A percentile compares a stretch with the other conserved stretches of the same genome.
These are phyloP conservation scores for grape (Vitis vinifera) DNA, from an alignment of 164 flowering plant species.

Conservation along the genomic window ASM3070453v1 NC_081809.1:5349501-5350000, in stretches of 20 bases:
- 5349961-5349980: slow-evolving; percentile 38
- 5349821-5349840: slow-evolving; percentile 44
- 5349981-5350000: slow-evolving; percentile 33
- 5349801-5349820: slow-evolving; percentile 82
- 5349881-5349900: slow-evolving; percentile 37
- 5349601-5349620: slow-evolving; percentile 54
- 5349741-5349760: slow-evolving; percentile 87
- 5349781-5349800: slow-evolving; percentile 85
- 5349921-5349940: slow-evolving; percentile 37
- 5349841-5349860: slow-evolving; percentile 33
- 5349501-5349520: slow-evolving; percentile 96
- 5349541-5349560: slow-evolving; percentile 97
- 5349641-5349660: not conserved
- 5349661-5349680: slow-evolving; percentile 2
- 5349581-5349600: slow-evolving; percentile 96
- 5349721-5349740: slow-evolving; percentile 84
- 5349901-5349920: slow-evolving; percentile 21
- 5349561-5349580: slow-evolving; percentile 94
- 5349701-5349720: slow-evolving; percentile 71
- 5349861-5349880: slow-evolving; percentile 32
- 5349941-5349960: slow-evolving; percentile 33
- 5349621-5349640: not conserved
- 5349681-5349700: slow-evolving; percentile 83
- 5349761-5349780: slow-evolving; percentile 68
- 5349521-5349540: slow-evolving; percentile 98